These are phyloP conservation scores for Cyclotella baltica DNA, from an alignment of 108 stramenopile species.

Conservation along the genomic window DNA sequence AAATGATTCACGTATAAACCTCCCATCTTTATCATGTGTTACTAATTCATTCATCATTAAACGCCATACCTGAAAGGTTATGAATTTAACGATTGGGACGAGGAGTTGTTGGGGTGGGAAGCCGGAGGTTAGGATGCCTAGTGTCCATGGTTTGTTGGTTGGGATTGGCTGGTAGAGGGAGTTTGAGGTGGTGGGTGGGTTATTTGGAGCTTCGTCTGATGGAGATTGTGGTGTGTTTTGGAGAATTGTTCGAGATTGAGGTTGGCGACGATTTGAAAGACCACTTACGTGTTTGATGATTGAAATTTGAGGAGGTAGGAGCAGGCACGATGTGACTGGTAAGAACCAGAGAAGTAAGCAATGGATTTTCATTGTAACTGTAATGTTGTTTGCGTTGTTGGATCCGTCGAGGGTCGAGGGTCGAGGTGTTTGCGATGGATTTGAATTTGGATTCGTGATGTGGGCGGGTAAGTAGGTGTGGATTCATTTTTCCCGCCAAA, in stretches of 20 bases:
- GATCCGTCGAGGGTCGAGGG: too few relatives aligned
- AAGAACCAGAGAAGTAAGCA: too few relatives aligned
- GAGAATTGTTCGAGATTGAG: background rate
- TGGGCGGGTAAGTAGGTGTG: too few relatives aligned
- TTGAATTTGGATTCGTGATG: too few relatives aligned
- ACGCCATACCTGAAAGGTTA: slow-evolving; percentile 58
- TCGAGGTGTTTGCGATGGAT: too few relatives aligned
- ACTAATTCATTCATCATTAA: slow-evolving; percentile 62
- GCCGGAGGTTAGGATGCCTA: slow-evolving; percentile 58
- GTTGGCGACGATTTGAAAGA: background rate
- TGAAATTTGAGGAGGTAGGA: background rate
- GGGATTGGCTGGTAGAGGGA: slow-evolving; percentile 35
- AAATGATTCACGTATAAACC: slow-evolving; percentile 58
- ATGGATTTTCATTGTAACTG: too few relatives aligned
- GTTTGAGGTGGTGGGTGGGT: background rate
- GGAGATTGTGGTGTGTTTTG: background rate
- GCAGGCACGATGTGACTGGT: background rate
- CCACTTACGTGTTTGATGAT: background rate
- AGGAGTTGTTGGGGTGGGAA: slow-evolving; percentile 60
- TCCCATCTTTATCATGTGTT: slow-evolving; percentile 51
- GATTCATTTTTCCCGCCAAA: too few relatives aligned
- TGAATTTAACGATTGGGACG: slow-evolving; percentile 57
- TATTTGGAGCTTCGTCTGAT: background rate
- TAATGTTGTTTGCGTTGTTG: too few relatives aligned
- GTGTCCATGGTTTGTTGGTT: slow-evolving; percentile 49